Percentiles rank a stretch among this genome's conserved stretches.
phyloP scores from a whole-genome alignment of 352 stramenopile genomes.

The Phytophthora palmivora region DNA sequence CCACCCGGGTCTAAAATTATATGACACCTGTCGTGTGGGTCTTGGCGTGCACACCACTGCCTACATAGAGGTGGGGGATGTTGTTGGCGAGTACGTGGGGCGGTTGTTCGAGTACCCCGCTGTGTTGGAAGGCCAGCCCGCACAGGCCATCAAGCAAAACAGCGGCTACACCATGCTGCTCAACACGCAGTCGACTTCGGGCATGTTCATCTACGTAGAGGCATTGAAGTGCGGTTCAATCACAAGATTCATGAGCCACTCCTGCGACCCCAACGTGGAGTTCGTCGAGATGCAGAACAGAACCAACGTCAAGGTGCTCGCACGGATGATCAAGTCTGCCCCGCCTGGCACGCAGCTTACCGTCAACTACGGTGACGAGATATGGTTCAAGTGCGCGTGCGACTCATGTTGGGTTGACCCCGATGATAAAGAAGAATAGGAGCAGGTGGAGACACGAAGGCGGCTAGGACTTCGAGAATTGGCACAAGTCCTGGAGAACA shows the following conservation, averaged over 20 bases:
- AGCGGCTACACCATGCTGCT: conserved; percentile 10
- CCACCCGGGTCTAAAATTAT: not conserved
- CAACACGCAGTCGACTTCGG: not conserved
- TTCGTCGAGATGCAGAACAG: conserved; percentile 20
- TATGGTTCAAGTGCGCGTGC: conserved; percentile 14
- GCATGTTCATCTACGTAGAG: conserved; percentile 14
- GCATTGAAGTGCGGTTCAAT: not conserved
- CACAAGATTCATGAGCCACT: conserved; percentile 4
- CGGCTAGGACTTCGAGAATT: too few species aligned
- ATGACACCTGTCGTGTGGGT: conserved; percentile 4
- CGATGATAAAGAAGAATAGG: not conserved
- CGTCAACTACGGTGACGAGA: conserved; percentile 10
- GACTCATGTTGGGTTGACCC: not conserved
- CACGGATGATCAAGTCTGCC: conserved; percentile 2
- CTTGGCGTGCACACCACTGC: conserved; percentile 8
- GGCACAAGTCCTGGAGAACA: too few species aligned
- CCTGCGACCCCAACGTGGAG: conserved; percentile 4
- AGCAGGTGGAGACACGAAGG: too few species aligned
- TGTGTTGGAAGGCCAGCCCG: not conserved
- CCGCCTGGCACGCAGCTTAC: conserved; percentile 3
- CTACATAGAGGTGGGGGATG: conserved; percentile 5
- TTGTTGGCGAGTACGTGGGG: conserved; percentile 13
- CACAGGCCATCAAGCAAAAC: conserved; percentile 7
- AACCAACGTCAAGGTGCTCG: conserved; percentile 8
- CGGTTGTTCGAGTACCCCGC: not conserved